phyloP scores from a whole-genome alignment of 345 rosid genomes.

The Hirschfeldia incana region DNA sequence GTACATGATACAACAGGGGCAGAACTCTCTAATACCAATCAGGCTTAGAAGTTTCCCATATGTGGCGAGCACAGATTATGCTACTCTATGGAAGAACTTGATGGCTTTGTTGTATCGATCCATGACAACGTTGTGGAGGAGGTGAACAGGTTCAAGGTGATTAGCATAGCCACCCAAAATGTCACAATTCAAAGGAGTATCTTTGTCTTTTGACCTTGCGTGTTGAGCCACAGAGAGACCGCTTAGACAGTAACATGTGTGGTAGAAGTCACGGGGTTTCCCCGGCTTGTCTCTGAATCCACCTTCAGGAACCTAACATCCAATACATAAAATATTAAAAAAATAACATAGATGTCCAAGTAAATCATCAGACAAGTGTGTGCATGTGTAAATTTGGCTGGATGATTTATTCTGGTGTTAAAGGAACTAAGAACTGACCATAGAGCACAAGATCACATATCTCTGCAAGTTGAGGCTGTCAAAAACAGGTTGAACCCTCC shows the following conservation, averaged over 20 bases:
- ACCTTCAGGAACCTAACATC: constrained; percentile 59
- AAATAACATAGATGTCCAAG: neutral
- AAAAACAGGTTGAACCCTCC: constrained; percentile 55
- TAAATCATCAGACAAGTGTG: neutral
- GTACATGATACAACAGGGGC: neutral
- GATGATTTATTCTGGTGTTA: neutral
- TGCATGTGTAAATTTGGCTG: neutral
- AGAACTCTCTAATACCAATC: neutral
- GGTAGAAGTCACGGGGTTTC: constrained; percentile 72
- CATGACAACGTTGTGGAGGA: constrained; percentile 68
- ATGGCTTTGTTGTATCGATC: constrained; percentile 66
- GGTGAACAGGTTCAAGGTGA: constrained; percentile 77
- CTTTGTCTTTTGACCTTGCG: constrained; percentile 53
- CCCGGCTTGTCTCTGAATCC: constrained; percentile 91
- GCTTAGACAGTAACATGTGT: constrained; percentile 93
- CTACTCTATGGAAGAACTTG: constrained; percentile 48
- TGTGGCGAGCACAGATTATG: constrained; percentile 6
- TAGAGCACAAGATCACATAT: constrained; percentile 77
- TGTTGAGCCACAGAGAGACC: constrained; percentile 80
- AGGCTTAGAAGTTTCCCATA: neutral
- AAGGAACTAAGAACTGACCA: constrained; percentile 49
- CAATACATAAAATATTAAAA: neutral
- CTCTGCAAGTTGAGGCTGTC: constrained; percentile 80
- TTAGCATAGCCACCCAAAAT: constrained; percentile 73
- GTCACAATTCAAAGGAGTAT: constrained; percentile 48